Evolutionary conservation across 2,329 filamentous ascomycete species (phyloP).

Genomic region (Sarocladium strictum): DNA sequence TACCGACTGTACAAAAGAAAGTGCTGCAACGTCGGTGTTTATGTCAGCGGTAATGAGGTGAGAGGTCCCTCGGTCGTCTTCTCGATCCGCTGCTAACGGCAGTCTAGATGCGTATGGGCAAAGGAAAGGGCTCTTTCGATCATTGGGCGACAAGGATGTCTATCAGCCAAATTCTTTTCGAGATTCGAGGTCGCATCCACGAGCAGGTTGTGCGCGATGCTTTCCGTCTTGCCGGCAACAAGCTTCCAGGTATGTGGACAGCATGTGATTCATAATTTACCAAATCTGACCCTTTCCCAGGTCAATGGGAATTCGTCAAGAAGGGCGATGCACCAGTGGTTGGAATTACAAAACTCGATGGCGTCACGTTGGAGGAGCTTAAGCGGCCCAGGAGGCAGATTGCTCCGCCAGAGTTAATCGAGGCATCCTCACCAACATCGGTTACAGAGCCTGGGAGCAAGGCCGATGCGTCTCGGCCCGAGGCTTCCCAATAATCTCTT

Average conservation of each 20-base stretch:
- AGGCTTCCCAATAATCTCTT: neutral
- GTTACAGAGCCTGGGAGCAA: conserved; percentile 27
- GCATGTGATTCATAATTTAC: neutral
- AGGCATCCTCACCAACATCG: conserved; percentile 25
- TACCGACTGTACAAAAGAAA: conserved; percentile 91
- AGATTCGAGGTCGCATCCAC: conserved; percentile 86
- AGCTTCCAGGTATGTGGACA: conserved; percentile 69
- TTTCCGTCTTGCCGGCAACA: conserved; percentile 88
- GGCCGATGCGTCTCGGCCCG: conserved; percentile 23
- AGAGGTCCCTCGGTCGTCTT: conserved; percentile 18
- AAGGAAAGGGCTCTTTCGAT: conserved; percentile 96
- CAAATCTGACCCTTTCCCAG: conserved; percentile 33
- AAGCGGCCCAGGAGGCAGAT: conserved; percentile 71
- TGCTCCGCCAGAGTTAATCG: conserved; percentile 35
- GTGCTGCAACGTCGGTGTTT: conserved; percentile 89
- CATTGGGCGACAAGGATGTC: conserved; percentile 90
- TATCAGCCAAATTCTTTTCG: conserved; percentile 87
- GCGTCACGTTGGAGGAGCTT: conserved; percentile 75
- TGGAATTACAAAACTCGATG: conserved; percentile 85
- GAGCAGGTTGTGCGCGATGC: conserved; percentile 93
- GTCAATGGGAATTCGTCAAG: conserved; percentile 87
- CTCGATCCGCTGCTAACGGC: conserved; percentile 9
- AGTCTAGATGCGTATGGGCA: conserved; percentile 87
- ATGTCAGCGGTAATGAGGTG: conserved; percentile 88
- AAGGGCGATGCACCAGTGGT: conserved; percentile 87